Evolutionary conservation across 2,329 filamentous ascomycete genomes (phyloP), one percentile per base, ranked within the genome.

Genomic region (Talaromyces atroroseus): DNA sequence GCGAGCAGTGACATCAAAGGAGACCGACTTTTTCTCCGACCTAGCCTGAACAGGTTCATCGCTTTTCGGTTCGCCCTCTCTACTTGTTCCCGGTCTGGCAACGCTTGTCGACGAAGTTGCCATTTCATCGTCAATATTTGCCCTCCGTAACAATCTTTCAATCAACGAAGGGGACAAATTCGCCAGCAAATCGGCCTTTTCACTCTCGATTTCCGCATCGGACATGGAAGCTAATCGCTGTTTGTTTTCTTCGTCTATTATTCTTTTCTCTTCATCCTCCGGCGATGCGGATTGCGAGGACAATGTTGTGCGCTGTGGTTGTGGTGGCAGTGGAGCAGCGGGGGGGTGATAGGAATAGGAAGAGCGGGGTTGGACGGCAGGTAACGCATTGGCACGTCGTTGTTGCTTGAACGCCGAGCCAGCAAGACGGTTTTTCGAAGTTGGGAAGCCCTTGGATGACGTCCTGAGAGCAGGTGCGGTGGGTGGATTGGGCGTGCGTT

Each of bases 241-340:
- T 46, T 76, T 82, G 66, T 97, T 99, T 70, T 97, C 91, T 62
- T 85, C 80, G 65, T 92, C 88, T 68, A 99, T 97, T 5, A 81
- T 78, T 60, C 76, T 76, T 65, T 83, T 84, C 66, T 96, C 91
- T 45, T 80, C 77, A 21, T 55, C 57, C 46, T 49, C 46, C 11
- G 26, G 23, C n/a, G 53, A 34, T 24, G 23, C 23, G 7, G 18
- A 10, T 40, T 46, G 53, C 18, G 46, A 14, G 36, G 57, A 29
- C 4, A 12, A 5, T 42, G 40, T 40, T 21, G 48, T 18, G 36
- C n/a, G 36, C 12, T 14, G 16, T 7, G 12, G 32, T 42, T 49
- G 36, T 20, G 47, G n/a, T 49, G 26, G 47, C 11, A 79, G 71
- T 44, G 77, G 75, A 59, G 63, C 68, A 68, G 60, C 64, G 47